Evolutionary conservation across 345 rosid genomes (phyloP).

Genomic region (Rhodamnia argentea): DNA sequence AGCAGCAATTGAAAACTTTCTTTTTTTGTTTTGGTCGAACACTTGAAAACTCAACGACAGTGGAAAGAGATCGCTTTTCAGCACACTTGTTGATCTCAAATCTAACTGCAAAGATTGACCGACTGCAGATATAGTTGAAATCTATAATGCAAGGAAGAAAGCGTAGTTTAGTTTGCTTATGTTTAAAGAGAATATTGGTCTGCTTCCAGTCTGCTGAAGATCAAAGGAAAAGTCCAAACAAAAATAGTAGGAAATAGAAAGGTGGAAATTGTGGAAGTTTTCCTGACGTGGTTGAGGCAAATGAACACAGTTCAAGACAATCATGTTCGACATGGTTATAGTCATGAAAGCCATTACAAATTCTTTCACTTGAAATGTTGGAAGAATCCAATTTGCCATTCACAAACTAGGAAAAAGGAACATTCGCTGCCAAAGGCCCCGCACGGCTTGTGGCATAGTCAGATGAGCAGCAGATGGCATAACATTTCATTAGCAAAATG

Average conservation of each 20-base stretch:
- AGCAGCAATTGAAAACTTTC: background rate
- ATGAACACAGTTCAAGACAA: too few species aligned
- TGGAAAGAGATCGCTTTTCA: background rate
- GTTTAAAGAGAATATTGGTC: background rate
- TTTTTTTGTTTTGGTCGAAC: background rate
- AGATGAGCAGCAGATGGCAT: background rate
- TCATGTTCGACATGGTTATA: too few species aligned
- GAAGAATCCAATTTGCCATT: background rate
- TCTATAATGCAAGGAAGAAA: background rate
- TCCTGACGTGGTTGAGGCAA: background rate
- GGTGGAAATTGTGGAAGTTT: background rate
- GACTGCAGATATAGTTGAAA: background rate
- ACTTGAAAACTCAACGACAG: background rate
- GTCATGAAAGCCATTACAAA: background rate
- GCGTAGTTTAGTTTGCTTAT: background rate
- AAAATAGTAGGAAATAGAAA: background rate
- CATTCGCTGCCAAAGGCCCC: background rate
- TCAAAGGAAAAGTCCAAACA: background rate
- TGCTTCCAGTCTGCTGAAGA: background rate
- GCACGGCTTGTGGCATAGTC: background rate
- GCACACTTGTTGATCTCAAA: background rate
- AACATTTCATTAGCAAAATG: background rate
- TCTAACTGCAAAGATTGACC: background rate
- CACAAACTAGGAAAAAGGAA: background rate
- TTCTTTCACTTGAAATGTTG: background rate